phyloP scores from a whole-genome alignment of 2,329 filamentous ascomycete genomes.

The Calonectria henricotiae region DNA sequence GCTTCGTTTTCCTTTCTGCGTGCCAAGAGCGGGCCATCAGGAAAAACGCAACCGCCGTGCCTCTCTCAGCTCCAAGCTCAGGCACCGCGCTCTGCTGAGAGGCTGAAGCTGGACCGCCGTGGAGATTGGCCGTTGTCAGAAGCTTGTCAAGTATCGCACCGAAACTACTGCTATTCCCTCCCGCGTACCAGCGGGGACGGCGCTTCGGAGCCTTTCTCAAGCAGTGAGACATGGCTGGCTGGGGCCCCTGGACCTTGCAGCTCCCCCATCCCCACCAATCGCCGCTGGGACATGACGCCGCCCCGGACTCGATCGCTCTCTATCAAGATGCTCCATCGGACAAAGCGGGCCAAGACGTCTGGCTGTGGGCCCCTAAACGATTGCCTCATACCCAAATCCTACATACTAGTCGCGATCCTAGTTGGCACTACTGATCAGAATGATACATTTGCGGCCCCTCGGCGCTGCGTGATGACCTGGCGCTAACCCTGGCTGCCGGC shows the following conservation, averaged over 20 bases:
- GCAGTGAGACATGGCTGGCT: constrained; percentile 22
- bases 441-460: constrained; percentile 14
- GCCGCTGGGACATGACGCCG: background rate
- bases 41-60: constrained; percentile 21
- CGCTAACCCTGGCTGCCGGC: constrained; percentile 33
- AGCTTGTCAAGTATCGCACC: background rate
- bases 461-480: constrained; percentile 41
- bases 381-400: constrained; percentile 37
- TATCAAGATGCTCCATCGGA: constrained; percentile 27
- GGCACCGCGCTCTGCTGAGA: background rate
- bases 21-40: constrained; percentile 9
- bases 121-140: background rate
- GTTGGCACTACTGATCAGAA: constrained; percentile 10
- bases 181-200: constrained; percentile 13
- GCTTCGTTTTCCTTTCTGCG: background rate
- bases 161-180: background rate
- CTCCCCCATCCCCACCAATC: constrained; percentile 29
- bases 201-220: constrained; percentile 21
- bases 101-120: constrained; percentile 2
- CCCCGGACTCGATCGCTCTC: constrained; percentile 35
- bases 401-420: constrained; percentile 29
- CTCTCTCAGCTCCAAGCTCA: constrained; percentile 16
- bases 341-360: constrained; percentile 19
- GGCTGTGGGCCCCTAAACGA: constrained; percentile 32
- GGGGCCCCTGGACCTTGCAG: constrained; percentile 28